Base-by-base conservation (phyloP, 768 basidiomycete genomes). In the Tremella fuciformis region DNA sequence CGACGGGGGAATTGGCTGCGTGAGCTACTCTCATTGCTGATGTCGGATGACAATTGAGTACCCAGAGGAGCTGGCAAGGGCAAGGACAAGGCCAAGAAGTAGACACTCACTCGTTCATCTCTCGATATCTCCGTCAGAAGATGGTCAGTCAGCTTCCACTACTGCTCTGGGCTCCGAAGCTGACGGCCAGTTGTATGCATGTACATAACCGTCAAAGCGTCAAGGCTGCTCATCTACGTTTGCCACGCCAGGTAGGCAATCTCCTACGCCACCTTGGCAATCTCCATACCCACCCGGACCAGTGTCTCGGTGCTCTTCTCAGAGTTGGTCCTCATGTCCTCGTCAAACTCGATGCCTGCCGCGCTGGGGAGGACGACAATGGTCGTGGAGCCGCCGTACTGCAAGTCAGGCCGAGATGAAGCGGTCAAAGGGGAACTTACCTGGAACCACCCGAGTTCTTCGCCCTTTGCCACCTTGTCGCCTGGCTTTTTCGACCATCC, bases 301-400 rank as follows among this genome's bases (percentile, higher is more conserved):
- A 87, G 71, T 6, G 86, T 88, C 76, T 89, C 88, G n/a, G 85
- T 77, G 16, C 81, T 55, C 55, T 76, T 51, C 58, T 73, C 71
- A 48, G 86, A 88, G 66, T 83, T 83, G 39, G 69, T 60, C 24
- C 84, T 62, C 49, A 90, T 70, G 71, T 90, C 88, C 4, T 80
- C 74, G 63, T 88, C 87, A 55, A 76, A 77, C 21, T 42, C 40
- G 9, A 74, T 52, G 0, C 70, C 81, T 3, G 81, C 67, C 21
- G 82, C 81, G 29, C 77, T 77, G 2, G 85, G 84, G 75, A 86
- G 86, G 16, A 88, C 69, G 18, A 73, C 79, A 25, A 88, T 81
- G 29, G 85, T 62, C 1, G 88, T 89, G 64, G 85, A 87, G n/a
- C 88, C 88, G 0, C 88, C 88, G 69, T 89, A 89, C 24, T 85